These are phyloP conservation scores for Pseudocercospora crystallina DNA, from an alignment of 2,329 filamentous ascomycete genomes.

Conservation along the genomic window DNA sequence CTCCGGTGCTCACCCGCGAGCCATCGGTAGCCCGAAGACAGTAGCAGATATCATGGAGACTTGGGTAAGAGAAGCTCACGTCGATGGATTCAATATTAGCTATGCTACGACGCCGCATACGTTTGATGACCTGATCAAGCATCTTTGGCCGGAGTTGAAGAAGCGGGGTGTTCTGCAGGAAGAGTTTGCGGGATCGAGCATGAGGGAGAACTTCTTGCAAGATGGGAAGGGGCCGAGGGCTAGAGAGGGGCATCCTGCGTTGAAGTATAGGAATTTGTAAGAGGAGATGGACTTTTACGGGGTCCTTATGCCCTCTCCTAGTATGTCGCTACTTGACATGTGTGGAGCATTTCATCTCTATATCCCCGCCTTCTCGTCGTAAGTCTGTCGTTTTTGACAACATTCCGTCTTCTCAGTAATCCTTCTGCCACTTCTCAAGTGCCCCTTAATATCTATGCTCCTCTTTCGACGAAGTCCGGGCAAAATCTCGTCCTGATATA, in stretches of 20 bases:
- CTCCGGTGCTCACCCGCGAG: slow-evolving; percentile 41
- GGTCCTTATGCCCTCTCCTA: too few species aligned
- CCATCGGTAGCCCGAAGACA: slow-evolving; percentile 41
- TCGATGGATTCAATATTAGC: slow-evolving; percentile 46
- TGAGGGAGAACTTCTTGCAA: slow-evolving; percentile 32
- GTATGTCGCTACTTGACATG: too few species aligned
- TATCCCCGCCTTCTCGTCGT: too few species aligned
- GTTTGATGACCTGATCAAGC: slow-evolving; percentile 40
- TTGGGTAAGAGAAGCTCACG: slow-evolving; percentile 46
- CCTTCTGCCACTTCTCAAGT: too few species aligned
- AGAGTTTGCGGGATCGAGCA: slow-evolving; percentile 26
- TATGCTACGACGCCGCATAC: slow-evolving; percentile 47
- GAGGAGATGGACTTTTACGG: not conserved
- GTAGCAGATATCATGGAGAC: slow-evolving; percentile 49
- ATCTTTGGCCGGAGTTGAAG: slow-evolving; percentile 39
- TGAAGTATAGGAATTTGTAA: slow-evolving; percentile 12
- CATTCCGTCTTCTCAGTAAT: too few species aligned
- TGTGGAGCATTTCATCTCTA: too few species aligned
- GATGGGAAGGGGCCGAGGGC: slow-evolving; percentile 29
- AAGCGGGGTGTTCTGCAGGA: slow-evolving; percentile 36
- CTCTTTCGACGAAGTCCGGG: too few species aligned
- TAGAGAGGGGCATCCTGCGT: slow-evolving; percentile 30
- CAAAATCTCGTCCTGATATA: too few species aligned
- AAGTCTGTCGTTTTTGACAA: too few species aligned
- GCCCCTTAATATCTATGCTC: too few species aligned